A percentile compares a stretch with the other conserved stretches of the same genome.
These are phyloP conservation scores for Penicillium coprophilum DNA, from an alignment of 495 filamentous ascomycete species.

Conservation along the genomic window DNA sequence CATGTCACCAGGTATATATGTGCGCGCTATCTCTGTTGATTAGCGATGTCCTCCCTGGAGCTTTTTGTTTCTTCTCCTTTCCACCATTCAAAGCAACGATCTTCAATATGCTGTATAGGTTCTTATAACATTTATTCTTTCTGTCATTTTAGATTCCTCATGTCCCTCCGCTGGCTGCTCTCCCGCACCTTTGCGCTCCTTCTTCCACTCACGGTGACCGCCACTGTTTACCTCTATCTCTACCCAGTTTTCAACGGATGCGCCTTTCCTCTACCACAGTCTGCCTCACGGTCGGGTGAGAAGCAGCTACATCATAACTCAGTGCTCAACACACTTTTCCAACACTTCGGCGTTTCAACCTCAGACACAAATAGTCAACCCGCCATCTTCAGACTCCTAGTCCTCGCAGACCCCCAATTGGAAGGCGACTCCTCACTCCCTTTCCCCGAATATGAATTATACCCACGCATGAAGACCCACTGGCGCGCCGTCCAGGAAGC, in stretches of 20 bases:
- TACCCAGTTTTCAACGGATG: constrained; percentile 84
- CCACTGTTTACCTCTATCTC: constrained; percentile 78
- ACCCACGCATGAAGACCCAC: constrained; percentile 58
- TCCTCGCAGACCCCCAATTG: constrained; percentile 90
- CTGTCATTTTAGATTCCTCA: constrained; percentile 27
- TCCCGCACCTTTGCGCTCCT: constrained; percentile 63
- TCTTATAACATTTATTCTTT: constrained; percentile 16
- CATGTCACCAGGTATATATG: neutral
- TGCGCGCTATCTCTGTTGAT: neutral
- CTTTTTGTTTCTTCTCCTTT: constrained; percentile 3
- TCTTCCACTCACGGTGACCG: constrained; percentile 65
- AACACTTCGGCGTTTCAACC: constrained; percentile 41
- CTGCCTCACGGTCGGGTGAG: neutral
- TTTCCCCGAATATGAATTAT: constrained; percentile 55
- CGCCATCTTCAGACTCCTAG: constrained; percentile 78
- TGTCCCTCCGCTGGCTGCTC: constrained; percentile 58
- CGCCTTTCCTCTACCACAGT: constrained; percentile 67
- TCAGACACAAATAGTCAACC: constrained; percentile 30
- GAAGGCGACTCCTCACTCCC: constrained; percentile 87
- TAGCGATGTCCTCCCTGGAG: neutral
- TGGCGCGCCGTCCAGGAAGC: constrained; percentile 40
- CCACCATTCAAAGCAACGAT: neutral
- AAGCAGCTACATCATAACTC: constrained; percentile 25
- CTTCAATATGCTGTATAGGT: constrained; percentile 26
- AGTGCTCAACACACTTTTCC: constrained; percentile 48